Evolutionary conservation across 2,329 filamentous ascomycete species (phyloP).

Genomic region (Diaporthe citri): DNA sequence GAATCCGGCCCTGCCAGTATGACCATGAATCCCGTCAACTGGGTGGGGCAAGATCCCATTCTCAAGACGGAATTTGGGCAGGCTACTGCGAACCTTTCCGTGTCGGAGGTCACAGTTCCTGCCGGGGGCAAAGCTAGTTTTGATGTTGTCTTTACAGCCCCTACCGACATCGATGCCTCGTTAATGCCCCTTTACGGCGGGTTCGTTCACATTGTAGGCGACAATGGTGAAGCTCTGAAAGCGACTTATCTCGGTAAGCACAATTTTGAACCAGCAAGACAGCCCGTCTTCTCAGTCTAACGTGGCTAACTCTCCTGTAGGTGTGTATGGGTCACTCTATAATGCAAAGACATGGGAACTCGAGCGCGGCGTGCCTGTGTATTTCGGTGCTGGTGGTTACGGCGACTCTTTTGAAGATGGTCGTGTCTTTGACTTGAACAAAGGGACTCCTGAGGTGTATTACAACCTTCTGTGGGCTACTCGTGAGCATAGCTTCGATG

Average conservation of each 20-base stretch:
- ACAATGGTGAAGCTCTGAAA: slow-evolving; percentile 15
- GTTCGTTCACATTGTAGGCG: not conserved
- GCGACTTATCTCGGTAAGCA: slow-evolving; percentile 9
- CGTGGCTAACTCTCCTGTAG: not conserved
- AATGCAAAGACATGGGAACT: slow-evolving; percentile 10
- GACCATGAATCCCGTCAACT: slow-evolving; percentile 43
- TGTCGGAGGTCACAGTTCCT: not conserved
- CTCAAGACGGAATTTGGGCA: slow-evolving; percentile 10
- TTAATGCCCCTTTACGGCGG: not conserved
- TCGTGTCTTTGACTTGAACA: slow-evolving; percentile 2
- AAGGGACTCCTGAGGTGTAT: not conserved
- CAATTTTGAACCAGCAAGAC: not conserved
- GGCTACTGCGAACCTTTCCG: not conserved
- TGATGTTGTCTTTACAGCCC: not conserved
- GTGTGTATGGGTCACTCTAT: not conserved
- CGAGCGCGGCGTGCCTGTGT: not conserved
- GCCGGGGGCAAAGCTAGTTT: not conserved
- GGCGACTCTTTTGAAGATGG: slow-evolving; percentile 4
- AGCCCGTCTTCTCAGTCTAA: accelerated
- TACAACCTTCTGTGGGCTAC: slow-evolving; percentile 7
- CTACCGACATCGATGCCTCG: not conserved
- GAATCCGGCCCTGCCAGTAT: slow-evolving; percentile 51
- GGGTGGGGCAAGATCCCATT: slow-evolving; percentile 42
- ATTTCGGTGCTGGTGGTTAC: not conserved
- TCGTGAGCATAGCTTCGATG: slow-evolving; percentile 5